Conservation (phyloP, 306 rosid genomes). For the Hippophae rhamnoides region DNA sequence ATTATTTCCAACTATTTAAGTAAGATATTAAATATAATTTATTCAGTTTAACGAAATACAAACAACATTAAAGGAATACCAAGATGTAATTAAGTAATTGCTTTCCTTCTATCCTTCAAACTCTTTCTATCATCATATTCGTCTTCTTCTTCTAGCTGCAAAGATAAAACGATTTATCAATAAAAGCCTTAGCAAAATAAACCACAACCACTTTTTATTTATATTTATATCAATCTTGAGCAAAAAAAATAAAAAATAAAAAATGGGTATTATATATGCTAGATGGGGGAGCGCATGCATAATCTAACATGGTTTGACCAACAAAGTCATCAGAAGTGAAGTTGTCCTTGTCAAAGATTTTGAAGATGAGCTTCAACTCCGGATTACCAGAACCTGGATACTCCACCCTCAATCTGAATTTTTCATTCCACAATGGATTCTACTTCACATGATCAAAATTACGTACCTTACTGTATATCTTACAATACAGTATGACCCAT, state of each 20-base stretch:
- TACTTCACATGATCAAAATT: too few relatives aligned
- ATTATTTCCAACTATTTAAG: too few relatives aligned
- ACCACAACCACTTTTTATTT: too few relatives aligned
- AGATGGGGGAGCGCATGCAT: neutral
- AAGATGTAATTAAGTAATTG: neutral
- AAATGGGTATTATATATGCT: too few relatives aligned
- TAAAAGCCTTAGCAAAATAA: neutral
- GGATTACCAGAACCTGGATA: constrained; percentile 60
- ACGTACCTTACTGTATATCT: too few relatives aligned
- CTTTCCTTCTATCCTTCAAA: constrained; percentile 76
- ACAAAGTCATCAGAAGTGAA: constrained; percentile 62
- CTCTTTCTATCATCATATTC: constrained; percentile 10
- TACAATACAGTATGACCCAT: too few relatives aligned
- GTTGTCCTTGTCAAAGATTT: constrained; percentile 67
- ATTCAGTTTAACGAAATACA: too few relatives aligned
- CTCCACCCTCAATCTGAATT: constrained; percentile 53
- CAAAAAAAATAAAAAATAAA: too few relatives aligned
- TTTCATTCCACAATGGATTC: constrained; percentile 76
- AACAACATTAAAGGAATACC: too few relatives aligned
- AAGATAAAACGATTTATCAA: constrained; percentile 15
- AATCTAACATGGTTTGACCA: constrained; percentile 62
- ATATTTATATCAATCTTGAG: too few relatives aligned
- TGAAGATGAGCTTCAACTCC: constrained; percentile 51
- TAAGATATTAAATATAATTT: too few relatives aligned
- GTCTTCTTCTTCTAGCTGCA: constrained; percentile 33